Evolutionary conservation across 495 filamentous ascomycete species (phyloP), one percentile per base, ranked within the genome.

Genomic region (Niebla homalea): DNA sequence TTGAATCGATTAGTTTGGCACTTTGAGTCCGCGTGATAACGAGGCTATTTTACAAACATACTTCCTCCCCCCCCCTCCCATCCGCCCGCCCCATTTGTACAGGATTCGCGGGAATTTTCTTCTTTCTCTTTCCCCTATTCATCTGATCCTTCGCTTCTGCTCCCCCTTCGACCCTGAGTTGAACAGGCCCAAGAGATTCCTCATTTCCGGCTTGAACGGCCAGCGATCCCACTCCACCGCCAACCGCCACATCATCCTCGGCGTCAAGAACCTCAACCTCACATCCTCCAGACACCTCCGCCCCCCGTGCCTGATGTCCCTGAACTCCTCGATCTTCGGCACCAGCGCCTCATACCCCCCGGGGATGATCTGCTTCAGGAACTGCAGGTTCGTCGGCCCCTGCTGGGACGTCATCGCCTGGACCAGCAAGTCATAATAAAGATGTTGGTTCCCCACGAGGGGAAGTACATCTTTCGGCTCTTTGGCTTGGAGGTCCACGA

Each of bases 401-500:
- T 11, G 36, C 10, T 38, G 6, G 26, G n/a, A 6, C n/a, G 59
- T 56, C 7, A 68, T 19, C 6, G 35, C 16, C 10, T 39, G 42
- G 12, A 57, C 12, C 3, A 68, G 26, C 12, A 41, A 14, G 1
- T 53, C 46, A 23, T 55, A 54, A 25, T 48, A 47, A 3, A 18
- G 15, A 12, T 46, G 37, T 18, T 55, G 53, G 23, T 53, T 25
- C 21, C n/a, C 22, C 19, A 35, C 48, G 53, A 43, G 63, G 3
- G 52, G 69, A 16, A 64, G 66, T 25, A 55, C 51, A 18, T 52
- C 64, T 44, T 57, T 46, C 57, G 64, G 47, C 53, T 62, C 54
- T 49, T 53, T 70, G 18, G 58, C 57, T 15, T 64, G 57, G 35
- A 68, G 67, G 57, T 69, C 66, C 51, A 76, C 57, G 57, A 64